Base-by-base conservation (phyloP, 2,329 filamentous ascomycete species). In the Amylocarpus encephaloides region DNA sequence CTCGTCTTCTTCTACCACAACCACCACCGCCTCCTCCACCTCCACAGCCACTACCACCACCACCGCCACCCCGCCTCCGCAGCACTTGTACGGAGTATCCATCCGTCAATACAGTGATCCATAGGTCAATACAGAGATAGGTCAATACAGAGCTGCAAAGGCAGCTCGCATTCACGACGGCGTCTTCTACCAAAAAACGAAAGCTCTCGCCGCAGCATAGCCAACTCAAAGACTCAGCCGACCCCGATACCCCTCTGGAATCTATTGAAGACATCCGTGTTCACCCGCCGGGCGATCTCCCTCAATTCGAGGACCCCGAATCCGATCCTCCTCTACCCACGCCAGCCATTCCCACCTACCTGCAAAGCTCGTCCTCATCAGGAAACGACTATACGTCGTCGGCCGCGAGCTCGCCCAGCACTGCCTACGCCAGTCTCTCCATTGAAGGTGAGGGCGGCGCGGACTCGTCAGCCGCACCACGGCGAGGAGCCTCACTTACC, bases 101-200 rank as follows among this genome's bases (percentile, higher is more conserved):
- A n/a, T n/a, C n/a, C n/a, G n/a, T n/a, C n/a, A n/a, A n/a, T n/a
- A n/a, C n/a, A n/a, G n/a, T n/a, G n/a, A n/a, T n/a, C n/a, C n/a
- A n/a, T n/a, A n/a, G n/a, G n/a, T n/a, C n/a, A n/a, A n/a, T n/a
- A n/a, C n/a, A n/a, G n/a, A n/a, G n/a, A n/a, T 7, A 7, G 22
- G 22, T 26, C 22, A 26, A 26, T 4, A 26, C 51, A 61, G 63
- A 65, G 63, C 64, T 63, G 62, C 63, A 64, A 39, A 67, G 67
- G 80, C 80, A 83, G 81, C 81, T 84, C 81, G 71, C 75, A 68
- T 74, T 78, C 81, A 85, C 77, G 70, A 85, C 81, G 81, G 44
- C 44, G n/a, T 83, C 80, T 80, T 83, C 79, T 73, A 75, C 72
- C 77, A 85, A 84, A 80, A 85, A 84, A 80, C 77, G 80, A 75